Evolutionary conservation across 441 rosid genomes (phyloP).

Genomic region (Croton setiger): DNA sequence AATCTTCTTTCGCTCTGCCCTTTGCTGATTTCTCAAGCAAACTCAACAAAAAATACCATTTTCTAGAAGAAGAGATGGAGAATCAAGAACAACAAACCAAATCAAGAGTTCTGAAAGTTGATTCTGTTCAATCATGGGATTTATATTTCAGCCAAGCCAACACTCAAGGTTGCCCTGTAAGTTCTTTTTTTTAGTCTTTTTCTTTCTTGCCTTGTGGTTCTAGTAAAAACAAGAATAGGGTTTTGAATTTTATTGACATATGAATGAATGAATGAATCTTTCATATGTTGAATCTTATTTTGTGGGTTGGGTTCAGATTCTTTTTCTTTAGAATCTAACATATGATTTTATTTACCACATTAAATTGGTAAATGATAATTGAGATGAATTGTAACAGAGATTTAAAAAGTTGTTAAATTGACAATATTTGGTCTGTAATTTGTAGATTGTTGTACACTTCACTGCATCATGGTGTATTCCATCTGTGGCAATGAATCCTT

Average conservation of each 20-base stretch:
- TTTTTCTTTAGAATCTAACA: too few relatives aligned
- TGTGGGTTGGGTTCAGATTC: not conserved
- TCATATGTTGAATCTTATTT: too few relatives aligned
- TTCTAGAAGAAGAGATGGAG: constrained; percentile 38
- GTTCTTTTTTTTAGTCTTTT: constrained; percentile 24
- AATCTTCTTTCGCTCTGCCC: too few relatives aligned
- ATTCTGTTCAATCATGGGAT: constrained; percentile 65
- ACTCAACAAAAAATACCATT: not conserved
- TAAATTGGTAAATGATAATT: not conserved
- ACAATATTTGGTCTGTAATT: constrained; percentile 4
- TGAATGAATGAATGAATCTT: too few relatives aligned
- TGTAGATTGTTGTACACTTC: constrained; percentile 75
- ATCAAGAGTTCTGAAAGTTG: constrained; percentile 55
- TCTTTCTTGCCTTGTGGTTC: too few relatives aligned
- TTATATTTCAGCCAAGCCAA: constrained; percentile 52
- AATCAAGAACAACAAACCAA: constrained; percentile 42
- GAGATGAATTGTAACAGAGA: not conserved
- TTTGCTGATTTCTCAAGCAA: not conserved
- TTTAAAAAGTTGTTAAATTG: not conserved
- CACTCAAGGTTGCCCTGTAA: constrained; percentile 53
- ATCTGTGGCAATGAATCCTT: constrained; percentile 82
- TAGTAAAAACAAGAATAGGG: too few relatives aligned
- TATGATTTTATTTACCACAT: not conserved
- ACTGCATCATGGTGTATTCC: constrained; percentile 94
- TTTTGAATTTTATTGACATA: too few relatives aligned